phyloP scores from a whole-genome alignment of 345 rosid genomes.

The Laguncularia racemosa region DNA sequence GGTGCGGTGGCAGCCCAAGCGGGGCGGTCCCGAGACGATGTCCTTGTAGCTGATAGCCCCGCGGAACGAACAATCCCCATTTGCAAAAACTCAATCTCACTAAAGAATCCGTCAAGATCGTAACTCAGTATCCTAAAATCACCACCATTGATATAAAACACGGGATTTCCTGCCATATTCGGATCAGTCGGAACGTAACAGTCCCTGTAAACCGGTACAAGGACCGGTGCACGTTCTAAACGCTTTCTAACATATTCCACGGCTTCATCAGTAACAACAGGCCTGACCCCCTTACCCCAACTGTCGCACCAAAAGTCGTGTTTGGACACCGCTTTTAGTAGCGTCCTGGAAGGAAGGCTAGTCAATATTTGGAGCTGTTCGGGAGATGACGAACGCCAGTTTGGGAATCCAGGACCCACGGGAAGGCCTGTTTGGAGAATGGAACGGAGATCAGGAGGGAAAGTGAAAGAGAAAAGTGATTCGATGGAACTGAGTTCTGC shows the following conservation, averaged over 20 bases:
- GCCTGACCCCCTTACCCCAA: constrained; percentile 46
- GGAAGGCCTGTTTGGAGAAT: constrained; percentile 82
- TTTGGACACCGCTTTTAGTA: constrained; percentile 35
- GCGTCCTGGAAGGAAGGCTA: constrained; percentile 38
- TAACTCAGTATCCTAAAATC: constrained; percentile 46
- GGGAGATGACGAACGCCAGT: constrained; percentile 67
- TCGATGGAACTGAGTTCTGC: constrained; percentile 55
- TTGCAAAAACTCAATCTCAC: constrained; percentile 27
- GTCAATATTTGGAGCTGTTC: constrained; percentile 50
- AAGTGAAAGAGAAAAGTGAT: constrained; percentile 47
- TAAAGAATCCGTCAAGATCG: constrained; percentile 58
- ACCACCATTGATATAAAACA: constrained; percentile 48
- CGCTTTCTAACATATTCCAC: constrained; percentile 19
- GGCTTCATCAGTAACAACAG: constrained; percentile 18
- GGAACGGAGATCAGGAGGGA: constrained; percentile 83
- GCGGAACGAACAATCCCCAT: constrained; percentile 5
- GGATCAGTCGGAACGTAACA: constrained; percentile 61
- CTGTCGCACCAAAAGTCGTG: constrained; percentile 63
- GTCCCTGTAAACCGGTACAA: constrained; percentile 52
- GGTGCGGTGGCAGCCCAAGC: constrained; percentile 50
- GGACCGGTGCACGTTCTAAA: constrained; percentile 40
- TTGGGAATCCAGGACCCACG: constrained; percentile 55
- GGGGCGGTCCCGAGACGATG: constrained; percentile 19
- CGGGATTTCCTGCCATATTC: constrained; percentile 56
- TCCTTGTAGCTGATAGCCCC: neutral